A percentile compares a stretch with the other conserved stretches of the same genome.
Conservation (phyloP, 306 rosid species). For the Echinosophora koreensis region DNA sequence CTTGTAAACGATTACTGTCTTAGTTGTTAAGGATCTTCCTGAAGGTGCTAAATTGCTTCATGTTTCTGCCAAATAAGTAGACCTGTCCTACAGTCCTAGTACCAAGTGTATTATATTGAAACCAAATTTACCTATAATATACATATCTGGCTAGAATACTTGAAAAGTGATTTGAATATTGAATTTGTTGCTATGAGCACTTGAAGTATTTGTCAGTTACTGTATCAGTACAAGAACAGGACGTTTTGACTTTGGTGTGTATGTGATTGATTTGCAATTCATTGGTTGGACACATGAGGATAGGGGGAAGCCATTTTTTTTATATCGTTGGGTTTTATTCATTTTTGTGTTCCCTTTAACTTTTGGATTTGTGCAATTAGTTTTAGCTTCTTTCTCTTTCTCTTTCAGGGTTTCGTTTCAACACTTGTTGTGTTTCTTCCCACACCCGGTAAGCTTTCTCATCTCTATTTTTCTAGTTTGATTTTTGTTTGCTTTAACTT, state of each 20-base stretch:
- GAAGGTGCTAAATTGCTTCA: constrained; percentile 27
- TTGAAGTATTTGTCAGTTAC: constrained; percentile 9
- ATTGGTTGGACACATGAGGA: too few species aligned
- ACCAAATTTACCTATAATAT: constrained; percentile 3
- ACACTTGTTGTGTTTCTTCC: too few species aligned
- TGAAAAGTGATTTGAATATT: constrained; percentile 12
- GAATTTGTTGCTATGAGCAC: constrained; percentile 24
- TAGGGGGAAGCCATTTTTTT: too few species aligned
- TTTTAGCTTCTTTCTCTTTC: too few species aligned
- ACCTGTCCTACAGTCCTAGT: not conserved
- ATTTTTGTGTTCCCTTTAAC: too few species aligned
- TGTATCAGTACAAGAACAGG: constrained; percentile 11
- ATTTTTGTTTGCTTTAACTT: too few species aligned
- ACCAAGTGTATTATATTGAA: constrained; percentile 1
- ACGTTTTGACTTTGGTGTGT: constrained; percentile 14
- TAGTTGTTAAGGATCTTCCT: constrained; percentile 12
- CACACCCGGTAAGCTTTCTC: too few species aligned
- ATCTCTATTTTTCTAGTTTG: too few species aligned
- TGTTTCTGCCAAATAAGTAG: constrained; percentile 8
- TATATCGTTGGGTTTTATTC: too few species aligned
- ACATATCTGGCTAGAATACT: constrained; percentile 24
- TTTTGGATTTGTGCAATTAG: too few species aligned
- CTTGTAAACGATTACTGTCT: not conserved
- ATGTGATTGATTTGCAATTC: too few species aligned
- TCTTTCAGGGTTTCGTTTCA: too few species aligned